A percentile compares a stretch with the other conserved stretches of the same genome.
phyloP scores from a whole-genome alignment of 2,329 filamentous ascomycete species.

The Onygenales sp. region DNA sequence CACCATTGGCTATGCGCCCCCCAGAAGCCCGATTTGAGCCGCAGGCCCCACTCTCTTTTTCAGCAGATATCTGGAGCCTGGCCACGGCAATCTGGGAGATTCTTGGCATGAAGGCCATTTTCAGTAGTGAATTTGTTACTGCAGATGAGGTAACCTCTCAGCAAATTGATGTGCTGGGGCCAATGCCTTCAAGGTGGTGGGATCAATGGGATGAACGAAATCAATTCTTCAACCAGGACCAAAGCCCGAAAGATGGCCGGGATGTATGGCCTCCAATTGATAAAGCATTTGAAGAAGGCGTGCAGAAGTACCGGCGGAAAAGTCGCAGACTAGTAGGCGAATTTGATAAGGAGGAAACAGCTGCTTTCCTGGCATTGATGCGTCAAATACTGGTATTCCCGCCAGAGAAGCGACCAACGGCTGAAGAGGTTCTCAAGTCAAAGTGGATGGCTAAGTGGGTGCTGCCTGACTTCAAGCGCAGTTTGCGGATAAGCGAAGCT shows the following conservation, averaged over 20 bases:
- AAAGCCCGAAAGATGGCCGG: conserved; percentile 4
- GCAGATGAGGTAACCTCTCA: conserved; percentile 9
- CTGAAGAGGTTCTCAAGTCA: conserved; percentile 3
- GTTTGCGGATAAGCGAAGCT: background rate
- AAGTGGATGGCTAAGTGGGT: conserved; percentile 7
- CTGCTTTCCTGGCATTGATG: conserved; percentile 1
- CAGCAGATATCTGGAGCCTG: conserved; percentile 19
- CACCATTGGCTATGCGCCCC: conserved; percentile 9
- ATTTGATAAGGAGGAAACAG: conserved; percentile 4
- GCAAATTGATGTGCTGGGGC: conserved; percentile 10
- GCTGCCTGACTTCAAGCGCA: conserved; percentile 5
- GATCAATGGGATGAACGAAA: conserved; percentile 7
- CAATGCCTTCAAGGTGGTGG: conserved; percentile 10
- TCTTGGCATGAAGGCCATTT: conserved; percentile 14
- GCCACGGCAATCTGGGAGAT: conserved; percentile 18
- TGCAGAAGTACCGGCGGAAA: conserved; percentile 9
- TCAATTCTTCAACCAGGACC: conserved; percentile 8
- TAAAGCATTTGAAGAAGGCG: conserved; percentile 9
- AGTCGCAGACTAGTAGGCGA: background rate
- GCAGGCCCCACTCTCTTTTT: conserved; percentile 11
- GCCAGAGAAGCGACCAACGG: conserved; percentile 5
- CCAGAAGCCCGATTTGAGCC: conserved; percentile 16
- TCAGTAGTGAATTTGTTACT: conserved; percentile 7
- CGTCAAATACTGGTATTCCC: conserved; percentile 2
- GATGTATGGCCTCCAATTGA: conserved; percentile 9